phyloP scores from a whole-genome alignment of 306 rosid genomes.

The Rubus idaeus region DNA sequence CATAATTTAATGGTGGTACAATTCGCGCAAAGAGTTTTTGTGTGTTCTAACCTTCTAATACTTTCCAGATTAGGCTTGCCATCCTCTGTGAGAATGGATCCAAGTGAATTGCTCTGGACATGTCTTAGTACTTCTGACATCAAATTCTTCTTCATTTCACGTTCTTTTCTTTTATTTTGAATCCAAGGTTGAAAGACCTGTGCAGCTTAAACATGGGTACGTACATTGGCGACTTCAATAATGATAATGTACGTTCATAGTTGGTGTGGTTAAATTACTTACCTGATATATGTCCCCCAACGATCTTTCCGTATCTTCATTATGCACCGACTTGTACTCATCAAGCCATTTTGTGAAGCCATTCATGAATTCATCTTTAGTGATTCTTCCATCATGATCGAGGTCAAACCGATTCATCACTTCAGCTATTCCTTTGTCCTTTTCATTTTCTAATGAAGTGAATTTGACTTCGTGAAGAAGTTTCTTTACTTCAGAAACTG shows the following conservation, averaged over 20 bases:
- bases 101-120: constrained; percentile 13
- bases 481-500: constrained; percentile 39
- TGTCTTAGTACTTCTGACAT: constrained; percentile 21
- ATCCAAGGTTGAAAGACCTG: constrained; percentile 63
- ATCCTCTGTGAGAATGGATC: constrained; percentile 1
- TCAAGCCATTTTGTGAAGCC: constrained; percentile 46
- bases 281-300: constrained; percentile 13
- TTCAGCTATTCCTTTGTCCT: constrained; percentile 39
- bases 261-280: background rate
- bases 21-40: background rate
- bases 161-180: constrained; percentile 29
- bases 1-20: background rate
- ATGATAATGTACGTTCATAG: background rate
- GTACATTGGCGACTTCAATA: background rate
- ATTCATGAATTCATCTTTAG: constrained; percentile 51
- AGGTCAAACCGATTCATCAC: constrained; percentile 49
- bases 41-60: constrained; percentile 11
- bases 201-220: background rate
- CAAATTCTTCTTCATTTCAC: constrained; percentile 16
- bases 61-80: constrained; percentile 13
- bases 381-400: constrained; percentile 45
- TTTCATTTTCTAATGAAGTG: constrained; percentile 24
- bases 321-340: constrained; percentile 5
- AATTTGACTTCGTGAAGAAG: constrained; percentile 37
- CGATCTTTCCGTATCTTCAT: constrained; percentile 1